Conservation (phyloP, 805 yeast genomes). For the Starmerella potacharoeniae region DNA sequence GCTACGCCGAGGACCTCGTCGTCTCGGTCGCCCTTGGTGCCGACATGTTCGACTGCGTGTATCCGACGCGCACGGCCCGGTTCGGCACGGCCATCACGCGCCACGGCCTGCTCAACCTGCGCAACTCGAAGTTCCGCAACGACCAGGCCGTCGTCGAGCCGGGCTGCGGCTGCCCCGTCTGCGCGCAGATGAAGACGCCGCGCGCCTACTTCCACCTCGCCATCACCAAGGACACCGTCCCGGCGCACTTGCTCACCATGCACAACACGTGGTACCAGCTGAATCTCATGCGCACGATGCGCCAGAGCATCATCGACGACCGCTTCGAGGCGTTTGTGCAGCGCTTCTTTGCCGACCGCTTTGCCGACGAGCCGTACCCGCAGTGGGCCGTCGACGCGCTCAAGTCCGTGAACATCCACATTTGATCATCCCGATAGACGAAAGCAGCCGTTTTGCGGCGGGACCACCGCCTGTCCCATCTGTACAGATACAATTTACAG, state of each 20-base stretch:
- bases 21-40: constrained; percentile 39
- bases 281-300: constrained; percentile 33
- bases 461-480: no score
- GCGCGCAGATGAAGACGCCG: constrained; percentile 33
- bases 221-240: constrained; percentile 35
- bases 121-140: constrained; percentile 28
- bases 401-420: constrained; percentile 27
- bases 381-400: constrained; percentile 36
- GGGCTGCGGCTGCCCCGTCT: constrained; percentile 34
- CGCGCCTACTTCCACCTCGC: constrained; percentile 31
- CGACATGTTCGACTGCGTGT: constrained; percentile 38
- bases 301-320: constrained; percentile 32
- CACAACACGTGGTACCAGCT: constrained; percentile 37
- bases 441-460: no score
- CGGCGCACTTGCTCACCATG: constrained; percentile 35
- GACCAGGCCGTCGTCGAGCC: constrained; percentile 32
- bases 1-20: constrained; percentile 38
- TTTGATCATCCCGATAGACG: neutral
- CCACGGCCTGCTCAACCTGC: constrained; percentile 30
- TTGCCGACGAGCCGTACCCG: constrained; percentile 32
- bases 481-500: no score
- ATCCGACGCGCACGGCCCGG: constrained; percentile 36
- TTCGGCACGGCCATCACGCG: constrained; percentile 37
- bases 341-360: constrained; percentile 28
- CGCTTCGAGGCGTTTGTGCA: constrained; percentile 31